Conservation (phyloP, 1,284 basidiomycete species). For the Lignosus rhinocerotis region DNA sequence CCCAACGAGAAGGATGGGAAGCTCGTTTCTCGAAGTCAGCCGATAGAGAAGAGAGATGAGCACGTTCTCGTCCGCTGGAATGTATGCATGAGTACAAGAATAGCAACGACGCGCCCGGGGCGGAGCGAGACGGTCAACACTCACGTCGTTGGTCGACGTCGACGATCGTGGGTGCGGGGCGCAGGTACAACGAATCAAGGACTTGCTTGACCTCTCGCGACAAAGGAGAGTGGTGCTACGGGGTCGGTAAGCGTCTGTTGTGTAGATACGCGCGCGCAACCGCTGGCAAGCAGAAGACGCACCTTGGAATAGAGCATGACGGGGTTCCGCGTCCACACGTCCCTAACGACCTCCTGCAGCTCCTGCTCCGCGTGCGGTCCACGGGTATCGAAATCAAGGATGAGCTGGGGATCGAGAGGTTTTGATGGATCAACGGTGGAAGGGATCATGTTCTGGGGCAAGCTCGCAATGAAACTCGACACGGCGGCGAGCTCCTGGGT, state of each 20-base stretch:
- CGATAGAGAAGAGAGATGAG: slow-evolving; percentile 50
- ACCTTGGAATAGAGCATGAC: slow-evolving; percentile 81
- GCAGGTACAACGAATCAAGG: slow-evolving; percentile 59
- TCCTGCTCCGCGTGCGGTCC: slow-evolving; percentile 42
- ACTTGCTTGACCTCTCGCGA: slow-evolving; percentile 71
- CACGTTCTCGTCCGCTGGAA: slow-evolving; percentile 45
- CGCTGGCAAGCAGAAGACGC: slow-evolving; percentile 30
- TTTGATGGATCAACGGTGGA: slow-evolving; percentile 58
- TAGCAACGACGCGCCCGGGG: background rate
- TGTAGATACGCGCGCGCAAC: background rate
- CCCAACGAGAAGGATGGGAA: slow-evolving; percentile 74
- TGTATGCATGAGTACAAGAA: background rate
- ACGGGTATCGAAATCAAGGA: slow-evolving; percentile 83
- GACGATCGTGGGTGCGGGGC: slow-evolving; percentile 69
- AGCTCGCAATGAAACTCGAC: slow-evolving; percentile 74
- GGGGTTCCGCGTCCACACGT: slow-evolving; percentile 71
- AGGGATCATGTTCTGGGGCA: slow-evolving; percentile 80
- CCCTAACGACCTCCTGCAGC: slow-evolving; percentile 37
- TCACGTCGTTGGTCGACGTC: slow-evolving; percentile 71
- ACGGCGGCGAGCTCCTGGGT: slow-evolving; percentile 79
- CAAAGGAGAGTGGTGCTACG: slow-evolving; percentile 58
- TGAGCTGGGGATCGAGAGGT: slow-evolving; percentile 75
- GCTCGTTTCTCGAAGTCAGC: slow-evolving; percentile 53
- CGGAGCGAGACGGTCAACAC: slow-evolving; percentile 24
- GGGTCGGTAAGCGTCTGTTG: background rate